These are phyloP conservation scores for Prillingera fragicola DNA, from an alignment of 1,284 basidiomycete genomes.

Conservation along the genomic window DNA sequence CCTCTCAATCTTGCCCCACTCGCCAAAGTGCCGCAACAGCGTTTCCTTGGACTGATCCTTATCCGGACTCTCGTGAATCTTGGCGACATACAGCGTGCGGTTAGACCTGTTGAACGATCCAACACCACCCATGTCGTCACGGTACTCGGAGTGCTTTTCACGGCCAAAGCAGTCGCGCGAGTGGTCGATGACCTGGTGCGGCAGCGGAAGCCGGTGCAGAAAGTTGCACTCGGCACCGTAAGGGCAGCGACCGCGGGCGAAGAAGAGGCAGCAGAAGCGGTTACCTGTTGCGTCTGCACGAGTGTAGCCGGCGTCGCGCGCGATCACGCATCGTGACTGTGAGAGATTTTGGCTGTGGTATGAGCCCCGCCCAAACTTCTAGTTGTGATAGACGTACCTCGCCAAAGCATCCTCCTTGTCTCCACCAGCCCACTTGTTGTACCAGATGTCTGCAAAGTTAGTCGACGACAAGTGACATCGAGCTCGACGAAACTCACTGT, in stretches of 20 bases:
- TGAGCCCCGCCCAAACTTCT: background rate
- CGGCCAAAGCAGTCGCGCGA: constrained; percentile 95
- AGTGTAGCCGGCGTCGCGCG: constrained; percentile 84
- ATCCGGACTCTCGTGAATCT: constrained; percentile 84
- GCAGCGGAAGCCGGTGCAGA: constrained; percentile 78
- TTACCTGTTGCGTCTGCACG: constrained; percentile 85
- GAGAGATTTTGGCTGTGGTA: constrained; percentile 72
- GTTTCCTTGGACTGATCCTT: constrained; percentile 85
- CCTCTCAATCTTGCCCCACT: constrained; percentile 93
- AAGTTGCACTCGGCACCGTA: constrained; percentile 97
- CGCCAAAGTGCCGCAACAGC: constrained; percentile 83
- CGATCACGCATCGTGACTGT: constrained; percentile 70
- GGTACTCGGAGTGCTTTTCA: constrained; percentile 94
- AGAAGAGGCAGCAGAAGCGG: constrained; percentile 92
- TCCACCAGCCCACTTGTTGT: constrained; percentile 97
- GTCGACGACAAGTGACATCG: background rate
- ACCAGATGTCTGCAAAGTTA: constrained; percentile 78
- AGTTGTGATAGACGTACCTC: constrained; percentile 59
- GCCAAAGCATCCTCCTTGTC: constrained; percentile 90
- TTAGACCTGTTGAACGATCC: constrained; percentile 92
- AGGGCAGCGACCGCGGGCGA: constrained; percentile 91
- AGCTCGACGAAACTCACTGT: constrained; percentile 59
- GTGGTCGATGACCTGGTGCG: constrained; percentile 70
- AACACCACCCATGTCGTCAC: constrained; percentile 99
- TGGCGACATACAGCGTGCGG: constrained; percentile 87